Base-by-base conservation (phyloP, 768 basidiomycete genomes). In the Cantharellus anzutake region DNA sequence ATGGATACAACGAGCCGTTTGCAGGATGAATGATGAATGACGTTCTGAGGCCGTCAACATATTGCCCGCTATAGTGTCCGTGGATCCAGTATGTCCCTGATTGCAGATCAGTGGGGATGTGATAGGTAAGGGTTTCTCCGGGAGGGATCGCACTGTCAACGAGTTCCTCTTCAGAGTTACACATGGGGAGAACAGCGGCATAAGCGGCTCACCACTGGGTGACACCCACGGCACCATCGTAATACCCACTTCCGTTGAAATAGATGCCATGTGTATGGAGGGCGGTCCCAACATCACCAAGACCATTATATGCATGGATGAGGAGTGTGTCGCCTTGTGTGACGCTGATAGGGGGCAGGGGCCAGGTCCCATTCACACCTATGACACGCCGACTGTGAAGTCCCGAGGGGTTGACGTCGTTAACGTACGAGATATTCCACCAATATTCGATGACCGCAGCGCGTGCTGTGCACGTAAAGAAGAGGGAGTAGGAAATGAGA, bases 261-360 rank as follows among this genome's bases (percentile, higher is more conserved):
- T 81, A 91, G 84, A 94, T 88, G 63, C 94, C 94, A 71, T 96
- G 93, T 67, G 93, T 85, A 69, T 98, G 94, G 14, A 97, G 72
- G 0, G 83, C 76, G 0, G 85, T 78, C 0, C 82, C 77, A 37
- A 72, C 63, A 59, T 84, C 80, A 11, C 11, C 11, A 59, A 93
- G 70, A 2, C 77, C 78, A 70, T 93, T 91, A 38, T 74, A 61
- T 3, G 82, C 80, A 67, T 97, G 92, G 0, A 97, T 75, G 37
- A 84, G 66, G 39, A 96, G 73, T 0, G 79, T 78, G 69, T 98
- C 90, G 20, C 75, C 76, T 3, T 79, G 76, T 62, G 75, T 77
- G 5, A 91, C 79, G 35, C 82, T 78, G 61, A 96, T 73, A 0
- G 88, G 82, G 0, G 93, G 93, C 2, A 88, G 90, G 84, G 93